Evolutionary conservation across 495 filamentous ascomycete species (phyloP).

Genomic region (Tuber magnatum): DNA sequence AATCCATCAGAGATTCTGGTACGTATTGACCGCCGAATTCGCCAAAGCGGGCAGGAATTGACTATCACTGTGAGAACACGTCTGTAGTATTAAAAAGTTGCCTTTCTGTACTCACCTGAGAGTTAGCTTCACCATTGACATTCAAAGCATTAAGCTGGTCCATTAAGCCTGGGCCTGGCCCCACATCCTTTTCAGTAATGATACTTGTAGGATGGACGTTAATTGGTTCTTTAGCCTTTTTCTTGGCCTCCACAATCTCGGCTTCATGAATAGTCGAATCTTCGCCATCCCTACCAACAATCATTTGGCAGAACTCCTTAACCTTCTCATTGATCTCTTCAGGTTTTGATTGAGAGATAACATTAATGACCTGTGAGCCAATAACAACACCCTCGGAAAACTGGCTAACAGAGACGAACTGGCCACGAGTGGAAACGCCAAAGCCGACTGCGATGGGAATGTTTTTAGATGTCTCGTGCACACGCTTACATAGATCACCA

Average conservation of each 20-base stretch:
- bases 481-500: conserved; percentile 68
- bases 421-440: conserved; percentile 89
- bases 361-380: conserved; percentile 84
- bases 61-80: conserved; percentile 11
- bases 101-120: conserved; percentile 19
- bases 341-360: conserved; percentile 60
- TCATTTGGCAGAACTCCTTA: conserved; percentile 74
- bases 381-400: conserved; percentile 96
- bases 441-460: conserved; percentile 88
- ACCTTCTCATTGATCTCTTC: conserved; percentile 68
- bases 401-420: conserved; percentile 76
- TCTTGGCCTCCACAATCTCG: conserved; percentile 58
- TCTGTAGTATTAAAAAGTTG: not conserved
- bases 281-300: conserved; percentile 58
- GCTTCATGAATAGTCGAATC: conserved; percentile 52
- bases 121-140: conserved; percentile 42
- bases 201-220: conserved; percentile 54
- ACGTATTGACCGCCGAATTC: conserved; percentile 99
- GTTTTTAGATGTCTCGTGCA: conserved; percentile 89
- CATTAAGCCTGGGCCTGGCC: conserved; percentile 54
- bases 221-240: conserved; percentile 49
- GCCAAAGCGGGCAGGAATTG: conserved; percentile 71
- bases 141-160: conserved; percentile 73
- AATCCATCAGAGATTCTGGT: conserved; percentile 96
- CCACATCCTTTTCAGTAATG: conserved; percentile 55